phyloP scores from a whole-genome alignment of 352 stramenopile species.

The Phytophthora aleatoria region DNA sequence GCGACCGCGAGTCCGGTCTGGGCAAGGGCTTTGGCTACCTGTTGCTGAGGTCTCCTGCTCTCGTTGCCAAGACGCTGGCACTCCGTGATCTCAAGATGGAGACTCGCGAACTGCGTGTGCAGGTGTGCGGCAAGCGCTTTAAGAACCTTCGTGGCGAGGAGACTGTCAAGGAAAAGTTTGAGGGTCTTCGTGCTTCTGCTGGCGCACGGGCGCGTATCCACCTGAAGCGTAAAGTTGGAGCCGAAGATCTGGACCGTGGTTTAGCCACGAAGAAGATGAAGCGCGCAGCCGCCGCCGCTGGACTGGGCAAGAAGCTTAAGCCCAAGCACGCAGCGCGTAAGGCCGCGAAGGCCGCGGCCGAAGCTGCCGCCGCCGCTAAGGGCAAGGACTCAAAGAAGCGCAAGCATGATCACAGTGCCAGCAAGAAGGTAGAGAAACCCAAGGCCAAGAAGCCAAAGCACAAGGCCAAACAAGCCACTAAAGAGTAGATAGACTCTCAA shows the following conservation, averaged over 20 bases:
- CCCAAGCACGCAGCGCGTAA: slow-evolving; percentile 67
- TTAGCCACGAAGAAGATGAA: slow-evolving; percentile 42
- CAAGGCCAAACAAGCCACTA: slow-evolving; percentile 65
- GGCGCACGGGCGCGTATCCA: slow-evolving; percentile 66
- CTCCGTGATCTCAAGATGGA: slow-evolving; percentile 73
- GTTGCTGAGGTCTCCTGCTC: slow-evolving; percentile 67
- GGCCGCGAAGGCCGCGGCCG: slow-evolving; percentile 37
- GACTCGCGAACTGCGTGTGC: slow-evolving; percentile 70
- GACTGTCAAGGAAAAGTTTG: slow-evolving; percentile 52
- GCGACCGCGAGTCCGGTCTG: slow-evolving; percentile 86
- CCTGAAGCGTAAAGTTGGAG: slow-evolving; percentile 60
- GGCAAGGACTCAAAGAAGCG: slow-evolving; percentile 39
- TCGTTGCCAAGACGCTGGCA: slow-evolving; percentile 74
- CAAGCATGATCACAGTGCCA: slow-evolving; percentile 27
- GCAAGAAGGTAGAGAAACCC: slow-evolving; percentile 29
- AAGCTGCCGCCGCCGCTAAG: slow-evolving; percentile 8
- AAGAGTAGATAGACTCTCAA: slow-evolving; percentile 37
- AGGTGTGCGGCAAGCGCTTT: slow-evolving; percentile 86
- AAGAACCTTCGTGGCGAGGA: slow-evolving; percentile 80
- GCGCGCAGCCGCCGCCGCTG: slow-evolving; percentile 16
- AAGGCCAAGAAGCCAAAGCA: slow-evolving; percentile 79
- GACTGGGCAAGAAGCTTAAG: slow-evolving; percentile 54
- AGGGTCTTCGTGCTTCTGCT: slow-evolving; percentile 55
- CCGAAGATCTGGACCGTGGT: slow-evolving; percentile 14
- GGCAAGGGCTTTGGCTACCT: slow-evolving; percentile 94